These are phyloP conservation scores for Chalciporus sphaerocephalus DNA, from an alignment of 768 basidiomycete genomes.

Conservation along the genomic window DNA sequence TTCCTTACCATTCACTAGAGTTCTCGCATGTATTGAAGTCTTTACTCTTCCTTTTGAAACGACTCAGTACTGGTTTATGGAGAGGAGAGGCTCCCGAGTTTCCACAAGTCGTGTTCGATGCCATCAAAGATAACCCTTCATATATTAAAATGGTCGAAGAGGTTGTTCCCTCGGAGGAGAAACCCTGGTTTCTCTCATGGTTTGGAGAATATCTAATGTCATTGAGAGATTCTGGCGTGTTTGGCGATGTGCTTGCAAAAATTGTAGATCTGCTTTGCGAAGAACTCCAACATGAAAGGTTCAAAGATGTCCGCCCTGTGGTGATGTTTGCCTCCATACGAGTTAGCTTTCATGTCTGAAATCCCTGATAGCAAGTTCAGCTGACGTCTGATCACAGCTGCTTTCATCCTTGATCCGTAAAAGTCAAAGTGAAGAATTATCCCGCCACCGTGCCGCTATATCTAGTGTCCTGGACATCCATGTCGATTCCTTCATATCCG, in stretches of 20 bases:
- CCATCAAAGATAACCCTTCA: conserved; percentile 72
- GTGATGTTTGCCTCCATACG: conserved; percentile 57
- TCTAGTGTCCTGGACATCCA: conserved; percentile 49
- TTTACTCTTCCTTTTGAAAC: conserved; percentile 56
- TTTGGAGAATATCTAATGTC: conserved; percentile 59
- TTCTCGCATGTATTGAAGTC: conserved; percentile 56
- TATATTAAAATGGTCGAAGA: conserved; percentile 46
- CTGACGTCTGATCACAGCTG: conserved; percentile 25
- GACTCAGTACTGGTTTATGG: conserved; percentile 62
- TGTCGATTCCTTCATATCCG: conserved; percentile 40
- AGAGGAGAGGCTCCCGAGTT: conserved; percentile 63
- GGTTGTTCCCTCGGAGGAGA: conserved; percentile 29
- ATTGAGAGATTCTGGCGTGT: conserved; percentile 44
- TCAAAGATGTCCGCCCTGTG: conserved; percentile 52
- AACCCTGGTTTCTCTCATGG: conserved; percentile 57
- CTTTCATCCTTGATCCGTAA: conserved; percentile 33
- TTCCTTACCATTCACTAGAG: conserved; percentile 37
- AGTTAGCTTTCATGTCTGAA: conserved; percentile 42
- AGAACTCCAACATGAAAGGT: conserved; percentile 75
- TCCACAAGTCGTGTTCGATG: conserved; percentile 74
- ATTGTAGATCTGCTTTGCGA: conserved; percentile 73
- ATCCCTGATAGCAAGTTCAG: not conserved
- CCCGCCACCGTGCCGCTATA: conserved; percentile 28
- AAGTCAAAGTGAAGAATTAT: conserved; percentile 25
- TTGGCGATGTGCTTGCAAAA: conserved; percentile 67